phyloP scores from a whole-genome alignment of 192 early-diverging fungal species.

The Coemansia sp. region DNA sequence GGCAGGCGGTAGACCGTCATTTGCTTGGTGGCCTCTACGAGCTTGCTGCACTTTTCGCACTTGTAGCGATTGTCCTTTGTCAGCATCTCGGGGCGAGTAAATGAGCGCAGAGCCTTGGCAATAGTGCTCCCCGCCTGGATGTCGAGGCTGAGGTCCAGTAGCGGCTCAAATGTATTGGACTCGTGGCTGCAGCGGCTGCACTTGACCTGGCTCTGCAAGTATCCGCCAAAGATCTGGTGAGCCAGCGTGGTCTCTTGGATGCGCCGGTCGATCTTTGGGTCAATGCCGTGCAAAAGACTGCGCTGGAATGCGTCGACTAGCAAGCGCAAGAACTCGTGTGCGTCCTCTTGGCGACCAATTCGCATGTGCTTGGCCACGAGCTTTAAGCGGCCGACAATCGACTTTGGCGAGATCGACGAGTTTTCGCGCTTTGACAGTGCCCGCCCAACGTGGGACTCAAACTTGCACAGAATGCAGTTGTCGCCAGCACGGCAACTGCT shows the following conservation, averaged over 20 bases:
- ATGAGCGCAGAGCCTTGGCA: slow-evolving; percentile 66
- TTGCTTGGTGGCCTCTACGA: slow-evolving; percentile 77
- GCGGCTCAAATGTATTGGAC: slow-evolving; percentile 75
- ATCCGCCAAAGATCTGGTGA: slow-evolving; percentile 82
- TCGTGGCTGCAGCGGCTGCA: slow-evolving; percentile 69
- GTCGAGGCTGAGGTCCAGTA: slow-evolving; percentile 78
- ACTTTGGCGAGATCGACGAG: slow-evolving; percentile 60
- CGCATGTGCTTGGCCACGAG: slow-evolving; percentile 75
- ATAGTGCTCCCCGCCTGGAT: slow-evolving; percentile 63
- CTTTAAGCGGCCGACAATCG: slow-evolving; percentile 63
- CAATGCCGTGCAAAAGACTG: slow-evolving; percentile 55
- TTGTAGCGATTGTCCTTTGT: slow-evolving; percentile 70
- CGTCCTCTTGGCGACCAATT: slow-evolving; percentile 82
- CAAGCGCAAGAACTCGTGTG: slow-evolving; percentile 81
- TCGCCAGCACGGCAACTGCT: slow-evolving; percentile 58
- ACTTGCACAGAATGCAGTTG: slow-evolving; percentile 73
- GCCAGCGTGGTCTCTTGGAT: slow-evolving; percentile 74
- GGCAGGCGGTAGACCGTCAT: slow-evolving; percentile 76
- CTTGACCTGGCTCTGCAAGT: slow-evolving; percentile 72
- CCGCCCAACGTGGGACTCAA: slow-evolving; percentile 65
- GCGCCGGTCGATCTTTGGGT: slow-evolving; percentile 64
- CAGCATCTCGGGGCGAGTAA: slow-evolving; percentile 69
- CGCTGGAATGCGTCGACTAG: slow-evolving; percentile 72
- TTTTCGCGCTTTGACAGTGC: slow-evolving; percentile 54
- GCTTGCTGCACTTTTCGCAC: slow-evolving; percentile 76